Conservation (phyloP, 495 filamentous ascomycete genomes). For the Astrothelium subdiscretum region DNA sequence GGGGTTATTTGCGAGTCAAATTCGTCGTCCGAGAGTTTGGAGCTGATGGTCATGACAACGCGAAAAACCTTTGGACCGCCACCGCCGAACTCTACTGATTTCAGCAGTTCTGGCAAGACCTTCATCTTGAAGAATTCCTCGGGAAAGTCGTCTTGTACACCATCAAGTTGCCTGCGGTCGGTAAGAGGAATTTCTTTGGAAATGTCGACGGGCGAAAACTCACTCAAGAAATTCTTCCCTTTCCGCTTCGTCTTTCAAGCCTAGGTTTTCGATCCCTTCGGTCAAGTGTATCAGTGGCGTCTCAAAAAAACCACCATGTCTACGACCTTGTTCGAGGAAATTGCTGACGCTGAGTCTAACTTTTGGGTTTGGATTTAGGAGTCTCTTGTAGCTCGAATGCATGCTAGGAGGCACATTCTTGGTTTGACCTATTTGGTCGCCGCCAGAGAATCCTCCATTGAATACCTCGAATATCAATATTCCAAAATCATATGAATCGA, state of each 20-base stretch:
- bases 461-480: slow-evolving; percentile 82
- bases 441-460: slow-evolving; percentile 61
- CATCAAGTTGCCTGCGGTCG: slow-evolving; percentile 59
- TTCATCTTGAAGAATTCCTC: slow-evolving; percentile 98
- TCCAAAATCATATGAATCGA: slow-evolving; percentile 80
- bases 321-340: slow-evolving; percentile 81
- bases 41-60: slow-evolving; percentile 78
- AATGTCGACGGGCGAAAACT: slow-evolving; percentile 20
- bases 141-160: slow-evolving; percentile 82
- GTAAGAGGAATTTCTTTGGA: slow-evolving; percentile 15
- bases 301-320: slow-evolving; percentile 78
- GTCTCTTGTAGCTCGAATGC: slow-evolving; percentile 77
- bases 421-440: slow-evolving; percentile 69
- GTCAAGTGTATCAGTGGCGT: slow-evolving; percentile 82
- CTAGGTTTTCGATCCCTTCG: slow-evolving; percentile 83
- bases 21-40: slow-evolving; percentile 78
- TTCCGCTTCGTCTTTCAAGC: slow-evolving; percentile 73
- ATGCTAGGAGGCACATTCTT: slow-evolving; percentile 80
- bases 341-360: slow-evolving; percentile 68
- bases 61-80: slow-evolving; percentile 85
- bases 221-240: slow-evolving; percentile 76
- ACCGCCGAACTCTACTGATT: slow-evolving; percentile 93
- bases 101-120: slow-evolving; percentile 86
- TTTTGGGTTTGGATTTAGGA: slow-evolving; percentile 82
- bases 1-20: slow-evolving; percentile 77